Evolutionary conservation across 495 filamentous ascomycete species (phyloP), one percentile per base, ranked within the genome.

Genomic region (Diplogelasinospora grovesii): DNA sequence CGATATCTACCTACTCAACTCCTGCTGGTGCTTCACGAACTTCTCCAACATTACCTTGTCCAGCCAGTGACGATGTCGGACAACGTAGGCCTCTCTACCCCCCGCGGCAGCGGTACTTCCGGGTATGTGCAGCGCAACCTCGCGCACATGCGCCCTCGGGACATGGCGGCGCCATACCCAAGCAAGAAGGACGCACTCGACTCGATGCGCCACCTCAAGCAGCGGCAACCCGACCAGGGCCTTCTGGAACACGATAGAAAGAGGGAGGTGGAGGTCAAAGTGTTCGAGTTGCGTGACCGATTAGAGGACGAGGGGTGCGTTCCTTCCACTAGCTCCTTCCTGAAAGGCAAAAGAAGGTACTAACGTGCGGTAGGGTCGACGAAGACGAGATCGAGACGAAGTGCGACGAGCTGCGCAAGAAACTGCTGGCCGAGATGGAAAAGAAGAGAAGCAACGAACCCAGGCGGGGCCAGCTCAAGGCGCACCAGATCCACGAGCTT

Each of bases 61-160:
- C 24, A 36, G 26, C 41, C 47, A 40, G 32, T 33, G 45, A 59
- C 8, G 37, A 98, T 97, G 92, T 90, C 90, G 41, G 89, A 88
- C 45, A 99, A 99, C 71, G 93, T 99, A 65, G 93, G 93, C 46
- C 88, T 99, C 56, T 74, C 84, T 37, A 99, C 93, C 15, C 93
- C 93, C 5, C 85, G 93, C 46, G 93, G 93, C 42, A 88, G 81
- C 52, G 92, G 92, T 41, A 99, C 93, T 45, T 95, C 87, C 3
- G 93, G 93, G 57, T 97, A 96, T 68, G 89, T 99, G 38, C 90
- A 96, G 58, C 85, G 86, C 56, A 99, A 97, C 67, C 75, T 81
- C 43, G 90, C 93, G 6, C 81, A 92, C 68, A 77, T 93, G 38
- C 80, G 74, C 49, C 87, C 84, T 8, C 89, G 89, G 66, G 77